Percentiles rank a stretch among this genome's conserved stretches.
Evolutionary conservation across 2,329 filamentous ascomycete species (phyloP).

Genomic region (Fusarium sp.): DNA sequence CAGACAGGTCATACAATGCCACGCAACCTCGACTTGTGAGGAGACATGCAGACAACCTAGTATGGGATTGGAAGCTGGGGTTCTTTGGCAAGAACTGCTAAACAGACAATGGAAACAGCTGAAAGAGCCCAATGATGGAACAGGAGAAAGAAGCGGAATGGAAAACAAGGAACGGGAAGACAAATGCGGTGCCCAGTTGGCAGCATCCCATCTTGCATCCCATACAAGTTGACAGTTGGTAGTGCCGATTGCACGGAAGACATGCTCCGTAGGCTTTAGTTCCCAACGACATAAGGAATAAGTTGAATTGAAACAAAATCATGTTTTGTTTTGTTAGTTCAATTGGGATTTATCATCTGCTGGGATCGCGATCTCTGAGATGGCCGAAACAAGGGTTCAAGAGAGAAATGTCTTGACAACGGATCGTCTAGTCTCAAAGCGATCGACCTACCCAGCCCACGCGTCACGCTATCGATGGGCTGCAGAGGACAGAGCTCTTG

Average conservation of each 20-base stretch:
- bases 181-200: conserved; percentile 15
- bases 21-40: conserved; percentile 13
- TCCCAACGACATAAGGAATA: background rate
- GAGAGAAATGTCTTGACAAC: conserved; percentile 23
- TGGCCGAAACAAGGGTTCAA: conserved; percentile 22
- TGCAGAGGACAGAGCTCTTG: conserved; percentile 11
- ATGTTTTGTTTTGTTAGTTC: conserved; percentile 8
- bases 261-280: conserved; percentile 21
- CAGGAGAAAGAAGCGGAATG: conserved; percentile 1
- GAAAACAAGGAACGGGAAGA: conserved; percentile 34
- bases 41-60: conserved; percentile 15
- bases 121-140: background rate
- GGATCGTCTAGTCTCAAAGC: conserved; percentile 30
- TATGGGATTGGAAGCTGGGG: conserved; percentile 17
- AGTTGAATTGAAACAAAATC: conserved; percentile 12
- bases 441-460: conserved; percentile 23
- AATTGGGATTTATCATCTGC: background rate
- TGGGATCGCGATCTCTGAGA: conserved; percentile 30
- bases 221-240: conserved; percentile 7
- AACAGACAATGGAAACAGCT: conserved; percentile 4
- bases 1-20: conserved; percentile 12
- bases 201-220: conserved; percentile 9
- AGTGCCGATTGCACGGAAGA: conserved; percentile 22
- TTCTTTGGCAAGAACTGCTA: background rate
- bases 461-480: conserved; percentile 29